These are phyloP conservation scores for Truncatella angustata DNA, from an alignment of 2,329 filamentous ascomycete genomes.

Conservation along the genomic window DNA sequence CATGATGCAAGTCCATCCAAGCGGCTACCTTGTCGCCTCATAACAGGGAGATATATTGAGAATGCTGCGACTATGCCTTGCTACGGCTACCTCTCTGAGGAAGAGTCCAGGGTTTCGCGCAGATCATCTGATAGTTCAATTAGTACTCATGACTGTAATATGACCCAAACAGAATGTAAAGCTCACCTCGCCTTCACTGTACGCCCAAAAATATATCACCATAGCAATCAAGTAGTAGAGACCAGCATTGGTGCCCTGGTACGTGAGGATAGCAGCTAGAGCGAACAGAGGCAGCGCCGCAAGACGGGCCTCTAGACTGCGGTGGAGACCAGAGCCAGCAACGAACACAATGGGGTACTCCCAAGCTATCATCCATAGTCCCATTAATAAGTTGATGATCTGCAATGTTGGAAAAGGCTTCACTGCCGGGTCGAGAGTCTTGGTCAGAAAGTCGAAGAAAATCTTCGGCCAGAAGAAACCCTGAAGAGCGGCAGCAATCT, in stretches of 20 bases:
- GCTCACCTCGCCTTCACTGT: constrained; percentile 92
- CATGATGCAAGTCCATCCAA: background rate
- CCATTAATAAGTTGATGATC: constrained; percentile 83
- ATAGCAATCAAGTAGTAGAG: constrained; percentile 89
- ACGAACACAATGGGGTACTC: constrained; percentile 85
- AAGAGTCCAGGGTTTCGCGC: constrained; percentile 68
- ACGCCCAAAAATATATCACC: constrained; percentile 92
- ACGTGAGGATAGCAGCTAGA: constrained; percentile 73
- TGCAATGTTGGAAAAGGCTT: constrained; percentile 87
- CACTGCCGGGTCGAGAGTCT: constrained; percentile 81
- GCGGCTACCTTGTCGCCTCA: background rate
- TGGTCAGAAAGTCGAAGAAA: constrained; percentile 95
- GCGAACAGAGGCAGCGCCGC: constrained; percentile 78
- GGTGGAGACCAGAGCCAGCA: constrained; percentile 76
- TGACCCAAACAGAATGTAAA: background rate
- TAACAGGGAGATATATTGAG: background rate
- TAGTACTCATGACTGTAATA: constrained; percentile 9
- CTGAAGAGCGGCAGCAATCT: constrained; percentile 79
- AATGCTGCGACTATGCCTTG: constrained; percentile 9
- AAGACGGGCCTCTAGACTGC: constrained; percentile 83
- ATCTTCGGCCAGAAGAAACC: constrained; percentile 98
- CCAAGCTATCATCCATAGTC: constrained; percentile 74
- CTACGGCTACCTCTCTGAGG: constrained; percentile 49
- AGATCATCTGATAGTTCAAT: constrained; percentile 58
- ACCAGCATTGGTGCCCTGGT: constrained; percentile 89